A percentile compares a stretch with the other conserved stretches of the same genome.
Evolutionary conservation across 768 basidiomycete genomes (phyloP).

Genomic region (Boletus patriciae): DNA sequence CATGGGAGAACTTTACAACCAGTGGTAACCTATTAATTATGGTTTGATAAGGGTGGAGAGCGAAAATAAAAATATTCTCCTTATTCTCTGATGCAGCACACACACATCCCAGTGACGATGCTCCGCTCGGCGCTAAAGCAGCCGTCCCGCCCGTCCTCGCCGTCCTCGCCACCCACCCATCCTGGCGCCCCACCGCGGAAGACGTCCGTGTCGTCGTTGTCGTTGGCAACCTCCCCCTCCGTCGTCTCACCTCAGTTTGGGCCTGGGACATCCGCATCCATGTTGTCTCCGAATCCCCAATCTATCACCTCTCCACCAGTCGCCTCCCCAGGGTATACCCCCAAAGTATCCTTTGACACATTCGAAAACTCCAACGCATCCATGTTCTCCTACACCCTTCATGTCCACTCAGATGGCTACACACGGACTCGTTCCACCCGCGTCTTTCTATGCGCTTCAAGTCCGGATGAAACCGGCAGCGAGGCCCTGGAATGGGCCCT

Average conservation of each 20-base stretch:
- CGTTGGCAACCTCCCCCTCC: conserved; percentile 17
- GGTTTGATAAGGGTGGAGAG: background rate
- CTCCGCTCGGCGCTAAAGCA: conserved; percentile 60
- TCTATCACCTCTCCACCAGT: conserved; percentile 18
- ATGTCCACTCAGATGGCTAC: conserved; percentile 83
- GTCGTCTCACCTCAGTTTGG: conserved; percentile 22
- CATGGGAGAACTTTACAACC: background rate
- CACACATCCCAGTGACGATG: conserved; percentile 17
- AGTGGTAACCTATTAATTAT: background rate
- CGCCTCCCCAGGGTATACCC: conserved; percentile 36
- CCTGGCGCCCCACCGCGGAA: conserved; percentile 15
- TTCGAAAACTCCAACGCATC: conserved; percentile 78
- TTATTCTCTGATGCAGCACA: conserved; percentile 5
- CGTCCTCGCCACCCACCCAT: conserved; percentile 26
- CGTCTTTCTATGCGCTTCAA: conserved; percentile 87
- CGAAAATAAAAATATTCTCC: conserved; percentile 13
- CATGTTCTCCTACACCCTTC: conserved; percentile 88
- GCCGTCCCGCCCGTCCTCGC: conserved; percentile 28
- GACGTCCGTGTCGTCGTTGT: conserved; percentile 21
- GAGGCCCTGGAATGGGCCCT: conserved; percentile 94
- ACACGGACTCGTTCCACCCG: conserved; percentile 72
- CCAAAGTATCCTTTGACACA: conserved; percentile 77
- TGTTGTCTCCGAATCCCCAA: conserved; percentile 18
- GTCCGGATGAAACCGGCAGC: conserved; percentile 82
- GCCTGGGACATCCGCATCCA: conserved; percentile 12